Evolutionary conservation across 2,329 filamentous ascomycete genomes (phyloP).

Genomic region (Zymoseptoria passerinii): DNA sequence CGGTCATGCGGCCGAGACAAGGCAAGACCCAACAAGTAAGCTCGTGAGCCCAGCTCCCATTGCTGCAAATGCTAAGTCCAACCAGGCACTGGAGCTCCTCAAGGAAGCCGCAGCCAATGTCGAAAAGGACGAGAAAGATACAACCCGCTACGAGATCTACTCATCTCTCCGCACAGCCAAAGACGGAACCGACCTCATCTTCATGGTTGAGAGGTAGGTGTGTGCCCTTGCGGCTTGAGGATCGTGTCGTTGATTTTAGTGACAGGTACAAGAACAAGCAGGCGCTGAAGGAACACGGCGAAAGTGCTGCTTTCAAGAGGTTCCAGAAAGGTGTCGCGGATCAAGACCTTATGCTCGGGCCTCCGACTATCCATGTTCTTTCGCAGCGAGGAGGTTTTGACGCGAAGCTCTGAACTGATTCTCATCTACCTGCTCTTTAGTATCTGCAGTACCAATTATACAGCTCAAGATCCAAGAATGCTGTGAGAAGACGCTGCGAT

Average conservation of each 20-base stretch:
- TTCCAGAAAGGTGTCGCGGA: constrained; percentile 12
- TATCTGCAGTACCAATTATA: neutral
- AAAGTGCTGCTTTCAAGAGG: constrained; percentile 7
- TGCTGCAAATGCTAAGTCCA: neutral
- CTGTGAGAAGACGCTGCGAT: too few species aligned
- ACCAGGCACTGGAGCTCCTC: constrained; percentile 9
- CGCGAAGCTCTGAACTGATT: neutral
- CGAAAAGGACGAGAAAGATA: constrained; percentile 8
- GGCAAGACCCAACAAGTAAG: constrained; percentile 13
- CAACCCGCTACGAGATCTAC: constrained; percentile 9
- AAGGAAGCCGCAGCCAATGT: constrained; percentile 9
- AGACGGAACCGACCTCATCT: constrained; percentile 11
- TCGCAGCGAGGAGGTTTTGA: neutral
- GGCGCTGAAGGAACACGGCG: constrained; percentile 10
- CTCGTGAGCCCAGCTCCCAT: neutral
- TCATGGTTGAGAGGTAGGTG: constrained; percentile 14
- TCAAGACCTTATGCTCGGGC: constrained; percentile 6
- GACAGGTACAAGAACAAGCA: constrained; percentile 8
- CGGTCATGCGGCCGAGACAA: constrained; percentile 12
- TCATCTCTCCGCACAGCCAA: constrained; percentile 8
- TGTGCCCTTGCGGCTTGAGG: too few species aligned
- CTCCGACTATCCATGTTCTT: neutral
- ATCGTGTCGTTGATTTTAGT: neutral
- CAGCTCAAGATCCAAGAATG: neutral
- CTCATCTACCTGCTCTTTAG: neutral